Conservation (phyloP, 352 stramenopile species). For the Phytopythium aichiense region DNA sequence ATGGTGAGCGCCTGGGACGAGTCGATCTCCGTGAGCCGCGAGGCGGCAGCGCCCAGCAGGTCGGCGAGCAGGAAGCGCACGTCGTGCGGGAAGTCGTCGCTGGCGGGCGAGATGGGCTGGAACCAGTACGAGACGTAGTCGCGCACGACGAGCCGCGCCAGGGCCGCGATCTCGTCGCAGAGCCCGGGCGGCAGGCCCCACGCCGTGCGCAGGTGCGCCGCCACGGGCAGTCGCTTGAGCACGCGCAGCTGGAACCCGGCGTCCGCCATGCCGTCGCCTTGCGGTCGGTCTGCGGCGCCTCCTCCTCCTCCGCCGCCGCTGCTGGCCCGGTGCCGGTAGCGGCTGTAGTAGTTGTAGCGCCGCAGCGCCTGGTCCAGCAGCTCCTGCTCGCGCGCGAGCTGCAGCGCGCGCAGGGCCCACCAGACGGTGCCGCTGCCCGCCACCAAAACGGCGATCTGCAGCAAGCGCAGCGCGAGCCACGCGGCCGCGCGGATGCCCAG, state of each 20-base stretch:
- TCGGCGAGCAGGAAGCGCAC: conserved; percentile 64
- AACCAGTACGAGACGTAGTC: conserved; percentile 76
- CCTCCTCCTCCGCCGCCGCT: conserved; percentile 1
- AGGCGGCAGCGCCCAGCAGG: conserved; percentile 46
- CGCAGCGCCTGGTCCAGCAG: conserved; percentile 42
- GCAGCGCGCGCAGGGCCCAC: conserved; percentile 57
- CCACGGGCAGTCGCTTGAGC: conserved; percentile 55
- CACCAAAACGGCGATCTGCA: conserved; percentile 43
- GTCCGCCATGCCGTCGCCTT: conserved; percentile 20
- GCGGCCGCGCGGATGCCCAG: conserved; percentile 11
- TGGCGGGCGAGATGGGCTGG: conserved; percentile 42
- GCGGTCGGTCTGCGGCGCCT: no score
- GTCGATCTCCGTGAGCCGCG: conserved; percentile 64
- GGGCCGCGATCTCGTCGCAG: conserved; percentile 54
- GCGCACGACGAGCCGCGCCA: conserved; percentile 41
- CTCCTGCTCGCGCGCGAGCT: conserved; percentile 61
- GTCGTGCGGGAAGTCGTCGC: conserved; percentile 65
- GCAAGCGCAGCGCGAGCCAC: conserved; percentile 24
- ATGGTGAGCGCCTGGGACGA: conserved; percentile 62
- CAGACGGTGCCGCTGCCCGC: conserved; percentile 49
- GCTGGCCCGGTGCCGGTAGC: conserved; percentile 34
- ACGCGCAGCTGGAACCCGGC: conserved; percentile 49
- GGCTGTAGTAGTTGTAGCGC: conserved; percentile 48
- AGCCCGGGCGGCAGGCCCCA: conserved; percentile 53
- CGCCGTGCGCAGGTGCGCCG: conserved; percentile 52